A percentile compares a stretch with the other conserved stretches of the same genome.
These are phyloP conservation scores for Aspergillus olivimuriae DNA, from an alignment of 495 filamentous ascomycete genomes.

Conservation along the genomic window DNA sequence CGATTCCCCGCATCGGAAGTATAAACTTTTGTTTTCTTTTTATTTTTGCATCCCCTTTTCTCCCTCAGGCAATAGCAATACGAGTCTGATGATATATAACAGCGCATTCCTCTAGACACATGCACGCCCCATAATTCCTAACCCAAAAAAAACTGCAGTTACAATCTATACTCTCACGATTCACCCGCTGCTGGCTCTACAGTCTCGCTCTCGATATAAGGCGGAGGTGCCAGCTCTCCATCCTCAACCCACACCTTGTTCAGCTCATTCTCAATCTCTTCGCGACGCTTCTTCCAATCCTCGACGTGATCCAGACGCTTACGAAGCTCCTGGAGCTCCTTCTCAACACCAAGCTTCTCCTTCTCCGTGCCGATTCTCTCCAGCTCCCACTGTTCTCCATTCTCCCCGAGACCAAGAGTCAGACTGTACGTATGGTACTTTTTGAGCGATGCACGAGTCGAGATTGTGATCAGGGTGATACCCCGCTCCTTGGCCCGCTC, in stretches of 20 bases:
- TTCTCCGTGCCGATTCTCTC: slow-evolving; percentile 86
- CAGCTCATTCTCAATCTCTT: slow-evolving; percentile 68
- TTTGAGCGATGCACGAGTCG: slow-evolving; percentile 85
- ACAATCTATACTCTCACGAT: too few relatives aligned
- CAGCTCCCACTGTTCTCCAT: slow-evolving; percentile 70
- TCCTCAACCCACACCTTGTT: slow-evolving; percentile 52
- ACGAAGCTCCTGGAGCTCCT: slow-evolving; percentile 76
- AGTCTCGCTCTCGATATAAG: slow-evolving; percentile 23
- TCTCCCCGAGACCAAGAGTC: slow-evolving; percentile 65
- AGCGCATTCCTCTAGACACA: too few relatives aligned
- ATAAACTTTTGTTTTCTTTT: too few relatives aligned
- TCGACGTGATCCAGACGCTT: slow-evolving; percentile 76
- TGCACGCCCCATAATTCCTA: too few relatives aligned
- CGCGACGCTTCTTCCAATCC: slow-evolving; percentile 69
- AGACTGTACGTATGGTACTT: slow-evolving; percentile 92
- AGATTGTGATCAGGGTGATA: slow-evolving; percentile 91
- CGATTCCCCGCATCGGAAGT: slow-evolving; percentile 28
- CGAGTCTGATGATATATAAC: too few relatives aligned
- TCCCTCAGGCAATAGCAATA: too few relatives aligned
- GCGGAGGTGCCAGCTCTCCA: slow-evolving; percentile 35
- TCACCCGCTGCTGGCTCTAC: too few relatives aligned
- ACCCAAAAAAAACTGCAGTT: too few relatives aligned
- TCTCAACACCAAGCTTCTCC: slow-evolving; percentile 86
- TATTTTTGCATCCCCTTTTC: too few relatives aligned
- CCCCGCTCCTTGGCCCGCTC: slow-evolving; percentile 86